Percentiles rank a stretch among this genome's conserved stretches.
phyloP scores from a whole-genome alignment of 2,329 filamentous ascomycete species.

The Cryoendolithus antarcticus region DNA sequence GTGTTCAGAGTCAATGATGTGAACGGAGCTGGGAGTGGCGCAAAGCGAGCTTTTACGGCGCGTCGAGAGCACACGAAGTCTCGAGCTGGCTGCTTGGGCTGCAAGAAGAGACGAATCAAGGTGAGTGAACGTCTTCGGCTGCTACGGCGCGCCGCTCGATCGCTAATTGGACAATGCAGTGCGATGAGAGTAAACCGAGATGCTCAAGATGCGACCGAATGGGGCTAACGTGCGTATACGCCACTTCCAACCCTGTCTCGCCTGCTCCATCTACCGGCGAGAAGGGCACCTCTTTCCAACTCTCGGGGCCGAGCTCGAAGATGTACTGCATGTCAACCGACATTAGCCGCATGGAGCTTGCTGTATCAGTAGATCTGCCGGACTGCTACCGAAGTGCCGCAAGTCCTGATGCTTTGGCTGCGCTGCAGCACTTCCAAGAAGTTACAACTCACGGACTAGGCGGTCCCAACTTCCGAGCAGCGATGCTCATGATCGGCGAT shows the following conservation, averaged over 20 bases:
- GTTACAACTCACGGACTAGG: conserved; percentile 9
- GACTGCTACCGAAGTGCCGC: neutral
- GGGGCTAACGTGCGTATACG: conserved; percentile 6
- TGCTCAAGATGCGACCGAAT: conserved; percentile 8
- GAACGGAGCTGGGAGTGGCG: neutral
- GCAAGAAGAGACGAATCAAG: conserved; percentile 9
- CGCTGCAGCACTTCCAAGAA: conserved; percentile 11
- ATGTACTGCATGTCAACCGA: conserved; percentile 8
- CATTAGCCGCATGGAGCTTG: conserved; percentile 5
- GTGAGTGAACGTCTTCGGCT: neutral
- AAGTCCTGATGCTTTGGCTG: conserved; percentile 2
- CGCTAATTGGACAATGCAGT: conserved; percentile 2
- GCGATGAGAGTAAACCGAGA: conserved; percentile 6
- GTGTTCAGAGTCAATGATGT: conserved; percentile 2
- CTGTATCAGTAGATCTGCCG: neutral
- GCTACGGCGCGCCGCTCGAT: neutral
- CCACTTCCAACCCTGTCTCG: neutral
- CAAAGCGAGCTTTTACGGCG: conserved; percentile 1
- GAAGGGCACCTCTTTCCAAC: neutral
- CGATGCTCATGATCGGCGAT: conserved; percentile 9
- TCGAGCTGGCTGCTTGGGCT: conserved; percentile 7
- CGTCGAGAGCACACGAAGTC: conserved; percentile 8
- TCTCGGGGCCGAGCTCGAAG: neutral
- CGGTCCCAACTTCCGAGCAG: conserved; percentile 1
- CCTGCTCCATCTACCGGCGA: neutral